Base-by-base conservation (phyloP, 2,329 filamentous ascomycete species). In the Curvularia lunata region DNA sequence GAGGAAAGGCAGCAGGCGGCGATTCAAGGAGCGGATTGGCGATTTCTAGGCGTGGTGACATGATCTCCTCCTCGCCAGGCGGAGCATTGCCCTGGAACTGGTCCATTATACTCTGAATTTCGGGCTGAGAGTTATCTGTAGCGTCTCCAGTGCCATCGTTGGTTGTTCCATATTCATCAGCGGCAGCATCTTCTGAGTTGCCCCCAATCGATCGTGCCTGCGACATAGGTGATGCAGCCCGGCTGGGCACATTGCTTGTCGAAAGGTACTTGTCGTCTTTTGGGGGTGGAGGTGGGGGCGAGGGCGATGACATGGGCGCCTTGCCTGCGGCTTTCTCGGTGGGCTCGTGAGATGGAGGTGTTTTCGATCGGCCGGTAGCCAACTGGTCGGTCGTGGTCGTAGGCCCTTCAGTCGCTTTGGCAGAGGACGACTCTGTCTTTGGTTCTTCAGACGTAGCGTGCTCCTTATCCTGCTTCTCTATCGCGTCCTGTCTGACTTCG, bases 81-180 rank as follows among this genome's bases (percentile, higher is more conserved):
- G 88, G 91, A 50, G 87, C 86, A 27, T 86, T 86, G 49, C 86
- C 88, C 66, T 90, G 88, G 68, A 98, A 98, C 77, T 98, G 95
- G 62, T 92, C 91, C 91, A 99, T 98, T 75, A 99, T 98, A 73
- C 86, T 96, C 78, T 97, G 91, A 59, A 99, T 97, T 79, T 99
- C 95, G 5, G 89, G 88, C 58, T 87, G 86, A 1, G 91, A 91
- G 50, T 86, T 87, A 49, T 85, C 85, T 47, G 72, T 74, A 4
- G 65, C 63, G 42, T 79, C 77, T 1, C 71, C 70, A 1, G 60
- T 62, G 5, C 72, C 74, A 41, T 77, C 68, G 12, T 75, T 70
- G 19, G 74, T 75, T 49, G 92, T 88, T 21, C 86, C 84, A 59
- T 75, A 72, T 45, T 66, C 69, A 34, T 68, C 68, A n/a, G 65